phyloP scores from a whole-genome alignment of 176 grass and related monocot species.

The Triticum dicoccoides region DNA sequence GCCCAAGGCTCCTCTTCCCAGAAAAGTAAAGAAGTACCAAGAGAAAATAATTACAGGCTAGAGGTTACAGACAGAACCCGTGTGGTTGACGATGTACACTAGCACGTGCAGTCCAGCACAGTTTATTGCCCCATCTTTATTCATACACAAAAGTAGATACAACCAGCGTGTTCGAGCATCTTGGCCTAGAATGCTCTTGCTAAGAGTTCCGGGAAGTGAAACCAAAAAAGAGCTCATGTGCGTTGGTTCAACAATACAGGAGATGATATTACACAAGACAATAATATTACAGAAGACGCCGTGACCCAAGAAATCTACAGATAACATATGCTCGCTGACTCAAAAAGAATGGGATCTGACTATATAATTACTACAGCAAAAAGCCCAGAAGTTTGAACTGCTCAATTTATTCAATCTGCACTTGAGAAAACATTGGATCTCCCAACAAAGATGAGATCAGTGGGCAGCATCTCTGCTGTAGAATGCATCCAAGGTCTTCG shows the following conservation, averaged over 20 bases:
- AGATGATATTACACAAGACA: conserved; percentile 29
- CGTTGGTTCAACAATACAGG: conserved; percentile 33
- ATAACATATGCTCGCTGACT: conserved; percentile 33
- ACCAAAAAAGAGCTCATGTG: conserved; percentile 23
- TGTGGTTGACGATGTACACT: background rate
- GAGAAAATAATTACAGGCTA: background rate
- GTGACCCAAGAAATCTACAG: conserved; percentile 31
- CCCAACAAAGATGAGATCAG: conserved; percentile 46
- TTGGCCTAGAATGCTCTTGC: conserved; percentile 27
- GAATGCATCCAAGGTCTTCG: conserved; percentile 91
- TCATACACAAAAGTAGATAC: conserved; percentile 55
- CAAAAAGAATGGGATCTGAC: conserved; percentile 61
- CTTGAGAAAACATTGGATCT: conserved; percentile 33
- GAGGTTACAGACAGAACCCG: background rate
- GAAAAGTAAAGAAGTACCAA: background rate
- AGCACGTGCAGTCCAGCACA: background rate
- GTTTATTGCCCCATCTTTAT: conserved; percentile 47
- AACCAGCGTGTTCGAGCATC: conserved; percentile 46
- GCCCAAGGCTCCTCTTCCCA: background rate
- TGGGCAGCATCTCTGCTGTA: conserved; percentile 86
- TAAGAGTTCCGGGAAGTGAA: conserved; percentile 34
- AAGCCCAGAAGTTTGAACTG: conserved; percentile 30
- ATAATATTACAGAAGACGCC: conserved; percentile 43
- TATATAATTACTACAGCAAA: conserved; percentile 56
- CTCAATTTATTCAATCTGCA: conserved; percentile 59